Evolutionary conservation across 805 yeast genomes (phyloP).

Genomic region (Helenozyma baotianmanensis): DNA sequence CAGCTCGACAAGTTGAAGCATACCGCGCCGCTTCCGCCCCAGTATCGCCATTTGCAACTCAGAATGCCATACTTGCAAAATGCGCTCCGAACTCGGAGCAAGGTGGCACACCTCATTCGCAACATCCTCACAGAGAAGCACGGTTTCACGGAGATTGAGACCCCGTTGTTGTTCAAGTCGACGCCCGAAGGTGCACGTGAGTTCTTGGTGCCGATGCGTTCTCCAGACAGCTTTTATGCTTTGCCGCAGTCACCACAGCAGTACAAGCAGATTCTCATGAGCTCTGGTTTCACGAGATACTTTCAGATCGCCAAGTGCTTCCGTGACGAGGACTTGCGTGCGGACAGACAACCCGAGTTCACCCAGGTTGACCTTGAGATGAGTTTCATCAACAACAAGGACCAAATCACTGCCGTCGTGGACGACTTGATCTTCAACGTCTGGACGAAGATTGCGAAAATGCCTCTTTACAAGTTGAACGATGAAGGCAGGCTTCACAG

Average conservation of each 20-base stretch:
- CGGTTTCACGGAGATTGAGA: constrained; percentile 78
- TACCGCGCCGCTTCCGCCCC: constrained; percentile 60
- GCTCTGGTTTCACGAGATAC: constrained; percentile 82
- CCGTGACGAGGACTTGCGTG: constrained; percentile 91
- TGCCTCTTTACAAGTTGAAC: constrained; percentile 36
- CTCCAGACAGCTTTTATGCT: constrained; percentile 64
- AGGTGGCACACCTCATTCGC: constrained; percentile 47
- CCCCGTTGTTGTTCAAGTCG: constrained; percentile 88
- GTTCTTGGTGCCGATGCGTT: constrained; percentile 87
- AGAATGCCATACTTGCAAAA: constrained; percentile 56
- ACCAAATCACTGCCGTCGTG: constrained; percentile 61
- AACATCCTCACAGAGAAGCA: constrained; percentile 31
- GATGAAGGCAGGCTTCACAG: constrained; percentile 27
- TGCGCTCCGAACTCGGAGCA: constrained; percentile 53
- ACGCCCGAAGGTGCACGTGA: constrained; percentile 99
- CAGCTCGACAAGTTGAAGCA: constrained; percentile 60
- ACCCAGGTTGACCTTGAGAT: constrained; percentile 96
- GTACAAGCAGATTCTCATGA: constrained; percentile 91
- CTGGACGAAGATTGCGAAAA: constrained; percentile 48
- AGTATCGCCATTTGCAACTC: constrained; percentile 76
- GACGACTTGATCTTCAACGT: constrained; percentile 50
- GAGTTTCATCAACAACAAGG: constrained; percentile 68
- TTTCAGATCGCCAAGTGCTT: constrained; percentile 93
- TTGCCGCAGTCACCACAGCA: constrained; percentile 98
- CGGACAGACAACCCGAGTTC: constrained; percentile 96